phyloP scores from a whole-genome alignment of 805 yeast species.

The Phaffomyces antillensis region DNA sequence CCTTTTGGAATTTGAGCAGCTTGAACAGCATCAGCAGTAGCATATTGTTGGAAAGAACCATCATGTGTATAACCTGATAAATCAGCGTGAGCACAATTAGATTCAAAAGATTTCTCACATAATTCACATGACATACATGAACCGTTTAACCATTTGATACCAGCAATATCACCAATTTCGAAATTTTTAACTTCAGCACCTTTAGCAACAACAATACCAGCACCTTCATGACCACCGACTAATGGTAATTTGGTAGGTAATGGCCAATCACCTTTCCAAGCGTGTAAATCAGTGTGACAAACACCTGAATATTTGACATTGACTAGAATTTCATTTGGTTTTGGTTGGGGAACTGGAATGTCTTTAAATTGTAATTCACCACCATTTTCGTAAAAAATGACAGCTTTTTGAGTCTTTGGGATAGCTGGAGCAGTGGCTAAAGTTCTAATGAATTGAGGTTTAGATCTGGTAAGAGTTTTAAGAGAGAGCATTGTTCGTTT shows the following conservation, averaged over 20 bases:
- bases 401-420: slow-evolving; percentile 46
- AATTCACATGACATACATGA: slow-evolving; percentile 55
- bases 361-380: slow-evolving; percentile 44
- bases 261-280: slow-evolving; percentile 68
- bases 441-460: neutral
- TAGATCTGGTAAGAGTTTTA: neutral
- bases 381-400: slow-evolving; percentile 42
- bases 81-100: slow-evolving; percentile 61
- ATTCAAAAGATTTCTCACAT: slow-evolving; percentile 45
- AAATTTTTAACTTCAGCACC: slow-evolving; percentile 51
- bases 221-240: slow-evolving; percentile 67
- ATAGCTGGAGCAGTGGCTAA: slow-evolving; percentile 17
- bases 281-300: slow-evolving; percentile 60
- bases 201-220: slow-evolving; percentile 54
- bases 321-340: slow-evolving; percentile 48
- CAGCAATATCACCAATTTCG: slow-evolving; percentile 54
- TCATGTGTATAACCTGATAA: slow-evolving; percentile 84
- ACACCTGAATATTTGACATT: slow-evolving; percentile 60
- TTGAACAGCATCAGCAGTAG: slow-evolving; percentile 80
- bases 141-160: slow-evolving; percentile 58
- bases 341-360: slow-evolving; percentile 51
- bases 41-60: slow-evolving; percentile 87
- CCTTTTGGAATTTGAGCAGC: slow-evolving; percentile 74
- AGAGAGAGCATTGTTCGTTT: slow-evolving; percentile 1
- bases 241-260: slow-evolving; percentile 47